phyloP scores from a whole-genome alignment of 179 eudicot species.

The Silene vulgaris region DNA sequence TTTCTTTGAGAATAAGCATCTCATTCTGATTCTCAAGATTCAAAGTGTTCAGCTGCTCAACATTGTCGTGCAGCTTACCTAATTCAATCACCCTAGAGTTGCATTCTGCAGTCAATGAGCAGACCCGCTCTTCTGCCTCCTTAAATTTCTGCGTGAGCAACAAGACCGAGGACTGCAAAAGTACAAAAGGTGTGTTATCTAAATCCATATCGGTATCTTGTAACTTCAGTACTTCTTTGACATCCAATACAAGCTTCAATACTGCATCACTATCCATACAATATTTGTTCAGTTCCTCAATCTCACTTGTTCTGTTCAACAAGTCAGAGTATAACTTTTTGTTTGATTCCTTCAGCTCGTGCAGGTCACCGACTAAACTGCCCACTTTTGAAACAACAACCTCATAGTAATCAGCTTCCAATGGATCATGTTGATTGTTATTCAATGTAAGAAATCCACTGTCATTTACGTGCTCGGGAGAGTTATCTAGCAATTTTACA shows the following conservation, averaged over 20 bases:
- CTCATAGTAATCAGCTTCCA: slow-evolving; percentile 41
- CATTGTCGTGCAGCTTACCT: slow-evolving; percentile 40
- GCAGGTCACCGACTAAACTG: slow-evolving; percentile 39
- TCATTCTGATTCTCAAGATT: slow-evolving; percentile 57
- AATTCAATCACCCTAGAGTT: slow-evolving; percentile 39
- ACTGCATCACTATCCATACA: slow-evolving; percentile 45
- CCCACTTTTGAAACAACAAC: slow-evolving; percentile 47
- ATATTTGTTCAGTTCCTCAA: slow-evolving; percentile 49
- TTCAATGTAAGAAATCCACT: slow-evolving; percentile 25
- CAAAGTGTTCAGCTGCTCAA: slow-evolving; percentile 43
- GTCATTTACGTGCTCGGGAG: slow-evolving; percentile 31
- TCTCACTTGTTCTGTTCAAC: slow-evolving; percentile 41
- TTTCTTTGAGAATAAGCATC: slow-evolving; percentile 52
- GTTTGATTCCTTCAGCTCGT: slow-evolving; percentile 53
- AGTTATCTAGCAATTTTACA: slow-evolving; percentile 37
- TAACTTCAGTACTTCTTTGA: slow-evolving; percentile 42
- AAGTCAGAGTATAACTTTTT: slow-evolving; percentile 47
- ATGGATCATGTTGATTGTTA: slow-evolving; percentile 35
- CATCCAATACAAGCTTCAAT: slow-evolving; percentile 52
- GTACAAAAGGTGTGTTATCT: slow-evolving; percentile 36
- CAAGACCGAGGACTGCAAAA: slow-evolving; percentile 46
- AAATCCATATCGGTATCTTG: slow-evolving; percentile 32
- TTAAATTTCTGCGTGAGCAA: slow-evolving; percentile 54
- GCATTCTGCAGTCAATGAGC: slow-evolving; percentile 28
- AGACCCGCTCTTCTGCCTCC: slow-evolving; percentile 45